phyloP scores from a whole-genome alignment of 139 green algal species.

The Chlorella sp. region DNA sequence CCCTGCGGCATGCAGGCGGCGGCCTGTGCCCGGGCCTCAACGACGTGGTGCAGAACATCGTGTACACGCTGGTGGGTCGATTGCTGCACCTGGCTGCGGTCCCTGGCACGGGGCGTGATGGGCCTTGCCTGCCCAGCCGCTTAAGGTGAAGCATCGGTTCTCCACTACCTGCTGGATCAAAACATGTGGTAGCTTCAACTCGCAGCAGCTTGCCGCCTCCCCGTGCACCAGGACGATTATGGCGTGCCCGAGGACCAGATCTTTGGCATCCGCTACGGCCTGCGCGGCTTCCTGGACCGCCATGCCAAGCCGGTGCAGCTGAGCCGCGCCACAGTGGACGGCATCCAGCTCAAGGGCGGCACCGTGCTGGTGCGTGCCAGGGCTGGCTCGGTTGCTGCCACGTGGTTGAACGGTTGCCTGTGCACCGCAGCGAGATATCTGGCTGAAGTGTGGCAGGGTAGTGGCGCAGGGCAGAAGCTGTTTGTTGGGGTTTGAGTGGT shows the following conservation, averaged over 20 bases:
- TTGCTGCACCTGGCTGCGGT: conserved; percentile 20
- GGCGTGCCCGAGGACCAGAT: conserved; percentile 88
- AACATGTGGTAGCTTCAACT: background rate
- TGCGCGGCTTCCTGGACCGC: conserved; percentile 92
- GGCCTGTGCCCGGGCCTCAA: conserved; percentile 97
- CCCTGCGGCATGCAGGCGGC: conserved; percentile 67
- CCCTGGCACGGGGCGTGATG: background rate
- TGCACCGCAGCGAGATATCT: no score
- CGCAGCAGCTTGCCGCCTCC: no score
- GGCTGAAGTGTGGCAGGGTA: background rate
- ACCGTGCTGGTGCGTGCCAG: conserved; percentile 78
- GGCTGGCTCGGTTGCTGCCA: background rate
- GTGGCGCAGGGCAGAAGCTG: background rate
- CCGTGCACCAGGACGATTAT: conserved; percentile 73
- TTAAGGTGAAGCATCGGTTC: no score
- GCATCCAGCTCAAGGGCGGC: conserved; percentile 94
- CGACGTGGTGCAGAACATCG: conserved; percentile 93
- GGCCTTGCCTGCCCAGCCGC: no score
- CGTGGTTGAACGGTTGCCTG: no score
- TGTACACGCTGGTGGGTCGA: conserved; percentile 79
- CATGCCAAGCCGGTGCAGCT: conserved; percentile 87
- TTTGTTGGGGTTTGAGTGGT: no score
- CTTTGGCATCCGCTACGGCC: conserved; percentile 91
- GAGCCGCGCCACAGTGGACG: conserved; percentile 76
- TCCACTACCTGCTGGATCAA: no score